Evolutionary conservation across 2,329 filamentous ascomycete genomes (phyloP).

Genomic region (Diaporthe sp.): DNA sequence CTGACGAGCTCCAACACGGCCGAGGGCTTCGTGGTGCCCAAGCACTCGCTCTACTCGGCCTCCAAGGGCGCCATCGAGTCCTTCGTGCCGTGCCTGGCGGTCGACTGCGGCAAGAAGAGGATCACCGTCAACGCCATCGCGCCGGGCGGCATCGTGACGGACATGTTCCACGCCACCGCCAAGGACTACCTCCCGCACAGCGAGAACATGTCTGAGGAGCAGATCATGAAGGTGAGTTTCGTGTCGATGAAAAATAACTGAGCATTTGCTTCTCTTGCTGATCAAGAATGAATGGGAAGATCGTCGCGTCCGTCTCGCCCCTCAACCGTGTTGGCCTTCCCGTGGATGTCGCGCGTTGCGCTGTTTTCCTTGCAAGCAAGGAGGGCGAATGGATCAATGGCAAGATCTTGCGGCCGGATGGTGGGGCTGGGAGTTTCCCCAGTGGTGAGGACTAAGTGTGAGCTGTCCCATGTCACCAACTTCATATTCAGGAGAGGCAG

Average conservation of each 20-base stretch:
- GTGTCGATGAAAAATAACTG: not conserved
- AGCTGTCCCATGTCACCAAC: not conserved
- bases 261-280: not conserved
- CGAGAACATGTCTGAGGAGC: slow-evolving; percentile 66
- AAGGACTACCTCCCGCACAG: slow-evolving; percentile 72
- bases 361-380: not conserved
- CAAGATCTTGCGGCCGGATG: slow-evolving; percentile 3
- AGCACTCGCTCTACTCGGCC: slow-evolving; percentile 80
- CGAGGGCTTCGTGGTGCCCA: slow-evolving; percentile 76
- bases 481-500: not conserved
- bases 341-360: slow-evolving; percentile 9
- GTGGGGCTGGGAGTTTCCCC: slow-evolving; percentile 3
- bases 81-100: slow-evolving; percentile 81
- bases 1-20: slow-evolving; percentile 80
- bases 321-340: slow-evolving; percentile 13
- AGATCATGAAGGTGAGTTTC: slow-evolving; percentile 62
- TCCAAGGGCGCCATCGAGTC: slow-evolving; percentile 83
- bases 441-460: not conserved
- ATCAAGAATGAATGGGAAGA: not conserved
- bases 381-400: slow-evolving; percentile 18
- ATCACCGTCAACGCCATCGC: slow-evolving; percentile 75
- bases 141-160: slow-evolving; percentile 73
- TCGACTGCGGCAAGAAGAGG: slow-evolving; percentile 73
- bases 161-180: slow-evolving; percentile 75
- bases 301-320: not conserved